Conservation (phyloP, 2,329 filamentous ascomycete species). For the Arachnomyces sp. region DNA sequence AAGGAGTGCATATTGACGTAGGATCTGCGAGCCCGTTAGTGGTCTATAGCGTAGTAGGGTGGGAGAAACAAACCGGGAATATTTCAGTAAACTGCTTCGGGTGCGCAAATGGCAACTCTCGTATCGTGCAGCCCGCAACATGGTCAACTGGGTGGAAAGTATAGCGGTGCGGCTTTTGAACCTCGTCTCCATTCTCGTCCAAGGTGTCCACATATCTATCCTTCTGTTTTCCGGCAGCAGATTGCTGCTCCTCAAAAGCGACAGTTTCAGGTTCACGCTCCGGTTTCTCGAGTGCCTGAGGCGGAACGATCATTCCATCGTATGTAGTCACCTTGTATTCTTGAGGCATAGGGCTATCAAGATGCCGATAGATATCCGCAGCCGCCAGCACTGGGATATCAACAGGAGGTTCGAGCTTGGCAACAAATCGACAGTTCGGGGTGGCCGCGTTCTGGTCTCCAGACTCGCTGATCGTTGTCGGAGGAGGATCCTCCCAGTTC, state of each 20-base stretch:
- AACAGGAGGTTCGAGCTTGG: slow-evolving; percentile 33
- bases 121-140: slow-evolving; percentile 31
- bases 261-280: slow-evolving; percentile 13
- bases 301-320: slow-evolving; percentile 30
- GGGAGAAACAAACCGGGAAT: slow-evolving; percentile 27
- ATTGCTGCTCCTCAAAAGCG: slow-evolving; percentile 20
- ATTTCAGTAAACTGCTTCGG: slow-evolving; percentile 37
- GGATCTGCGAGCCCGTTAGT: slow-evolving; percentile 19
- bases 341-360: slow-evolving; percentile 32
- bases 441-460: slow-evolving; percentile 28
- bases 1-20: slow-evolving; percentile 38
- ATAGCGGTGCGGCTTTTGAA: slow-evolving; percentile 32
- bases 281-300: slow-evolving; percentile 15
- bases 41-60: background rate
- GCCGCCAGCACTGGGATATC: slow-evolving; percentile 35
- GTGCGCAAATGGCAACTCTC: slow-evolving; percentile 37
- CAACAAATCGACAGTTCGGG: slow-evolving; percentile 38
- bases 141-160: slow-evolving; percentile 36
- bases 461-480: slow-evolving; percentile 29
- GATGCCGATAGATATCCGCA: slow-evolving; percentile 32
- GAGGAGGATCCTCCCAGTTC: slow-evolving; percentile 33
- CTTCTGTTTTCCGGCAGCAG: slow-evolving; percentile 24
- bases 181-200: slow-evolving; percentile 21
- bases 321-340: slow-evolving; percentile 33
- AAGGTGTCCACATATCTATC: slow-evolving; percentile 25